A percentile compares a stretch with the other conserved stretches of the same genome.
Conservation (phyloP, 768 basidiomycete genomes). For the Pisolithus albus region DNA sequence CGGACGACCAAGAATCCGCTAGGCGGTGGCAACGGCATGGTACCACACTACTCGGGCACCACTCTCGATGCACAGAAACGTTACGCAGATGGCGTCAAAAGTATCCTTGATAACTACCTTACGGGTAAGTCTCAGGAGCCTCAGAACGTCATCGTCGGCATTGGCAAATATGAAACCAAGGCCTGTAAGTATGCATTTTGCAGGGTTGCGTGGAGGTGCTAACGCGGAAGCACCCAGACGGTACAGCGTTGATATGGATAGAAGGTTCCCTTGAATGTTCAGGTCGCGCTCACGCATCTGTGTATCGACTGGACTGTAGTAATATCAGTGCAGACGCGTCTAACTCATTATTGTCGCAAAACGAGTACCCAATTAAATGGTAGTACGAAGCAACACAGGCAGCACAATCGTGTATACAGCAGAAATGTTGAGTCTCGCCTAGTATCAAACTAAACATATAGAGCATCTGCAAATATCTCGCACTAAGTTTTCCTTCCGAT, state of each 20-base stretch:
- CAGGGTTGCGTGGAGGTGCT: not conserved
- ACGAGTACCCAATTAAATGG: no score
- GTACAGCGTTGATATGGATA: slow-evolving; percentile 2
- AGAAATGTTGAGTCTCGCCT: no score
- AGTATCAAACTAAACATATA: no score
- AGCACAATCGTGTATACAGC: no score
- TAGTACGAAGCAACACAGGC: no score
- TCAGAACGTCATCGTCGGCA: slow-evolving; percentile 73
- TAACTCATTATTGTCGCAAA: no score
- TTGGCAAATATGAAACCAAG: slow-evolving; percentile 48
- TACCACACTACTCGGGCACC: slow-evolving; percentile 82
- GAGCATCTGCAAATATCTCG: no score
- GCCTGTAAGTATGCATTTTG: slow-evolving; percentile 31
- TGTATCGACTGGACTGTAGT: not conserved
- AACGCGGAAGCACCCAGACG: slow-evolving; percentile 1
- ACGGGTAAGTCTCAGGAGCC: slow-evolving; percentile 59
- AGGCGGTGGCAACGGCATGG: slow-evolving; percentile 86
- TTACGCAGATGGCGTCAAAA: slow-evolving; percentile 68
- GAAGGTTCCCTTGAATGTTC: not conserved
- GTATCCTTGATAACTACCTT: slow-evolving; percentile 69
- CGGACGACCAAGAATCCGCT: slow-evolving; percentile 74
- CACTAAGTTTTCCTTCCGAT: no score
- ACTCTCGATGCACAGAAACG: slow-evolving; percentile 86
- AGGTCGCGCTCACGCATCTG: not conserved
- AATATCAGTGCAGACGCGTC: no score